Evolutionary conservation across 2,329 filamentous ascomycete species (phyloP).

Genomic region (Colletotrichum sp.): DNA sequence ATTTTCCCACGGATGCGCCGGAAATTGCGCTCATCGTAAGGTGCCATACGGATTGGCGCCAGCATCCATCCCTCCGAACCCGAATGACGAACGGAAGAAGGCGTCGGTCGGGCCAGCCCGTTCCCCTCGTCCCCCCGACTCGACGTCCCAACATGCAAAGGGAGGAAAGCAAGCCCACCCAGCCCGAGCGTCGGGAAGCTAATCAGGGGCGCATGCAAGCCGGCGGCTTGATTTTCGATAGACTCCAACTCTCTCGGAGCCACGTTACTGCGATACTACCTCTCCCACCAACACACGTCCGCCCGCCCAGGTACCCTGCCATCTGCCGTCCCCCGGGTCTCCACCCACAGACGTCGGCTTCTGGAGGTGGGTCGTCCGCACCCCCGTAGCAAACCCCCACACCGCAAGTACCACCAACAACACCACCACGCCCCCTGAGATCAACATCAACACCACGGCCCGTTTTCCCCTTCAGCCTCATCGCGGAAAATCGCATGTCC

Average conservation of each 20-base stretch:
- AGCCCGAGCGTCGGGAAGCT: not conserved
- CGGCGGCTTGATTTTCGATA: not conserved
- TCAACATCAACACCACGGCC: slow-evolving; percentile 13
- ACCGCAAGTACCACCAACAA: not conserved
- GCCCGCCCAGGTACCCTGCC: not conserved
- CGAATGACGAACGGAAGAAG: not conserved
- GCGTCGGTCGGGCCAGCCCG: not conserved
- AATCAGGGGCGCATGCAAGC: not conserved
- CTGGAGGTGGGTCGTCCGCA: not conserved
- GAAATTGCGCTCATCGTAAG: not conserved
- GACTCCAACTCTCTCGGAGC: not conserved
- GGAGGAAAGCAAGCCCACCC: not conserved
- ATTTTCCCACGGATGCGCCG: not conserved
- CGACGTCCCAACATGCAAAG: not conserved
- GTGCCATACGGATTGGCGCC: not conserved
- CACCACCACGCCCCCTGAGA: not conserved
- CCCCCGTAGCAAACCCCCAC: slow-evolving; percentile 11
- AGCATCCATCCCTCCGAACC: not conserved
- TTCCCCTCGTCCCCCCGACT: not conserved
- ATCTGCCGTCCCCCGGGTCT: not conserved
- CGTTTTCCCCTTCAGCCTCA: not conserved
- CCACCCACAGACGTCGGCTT: not conserved
- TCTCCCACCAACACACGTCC: not conserved
- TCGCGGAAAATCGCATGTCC: not conserved
- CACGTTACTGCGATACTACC: not conserved